Evolutionary conservation across 2,329 filamentous ascomycete genomes (phyloP).

Genomic region (Dactylellina drechsleri): DNA sequence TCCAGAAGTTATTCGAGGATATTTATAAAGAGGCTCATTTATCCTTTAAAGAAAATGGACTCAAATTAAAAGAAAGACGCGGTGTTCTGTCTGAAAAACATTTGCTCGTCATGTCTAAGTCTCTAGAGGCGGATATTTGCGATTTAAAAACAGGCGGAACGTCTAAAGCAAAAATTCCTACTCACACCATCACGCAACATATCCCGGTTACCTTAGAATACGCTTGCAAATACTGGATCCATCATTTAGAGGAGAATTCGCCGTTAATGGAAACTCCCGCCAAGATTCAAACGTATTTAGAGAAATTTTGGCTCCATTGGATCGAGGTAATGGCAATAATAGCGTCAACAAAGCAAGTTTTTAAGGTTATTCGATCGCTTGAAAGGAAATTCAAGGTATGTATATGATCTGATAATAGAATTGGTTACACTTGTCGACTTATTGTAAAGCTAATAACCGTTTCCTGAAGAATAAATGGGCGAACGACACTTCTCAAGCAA

Average conservation of each 20-base stretch:
- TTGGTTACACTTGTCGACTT: too few species aligned
- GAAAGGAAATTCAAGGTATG: not conserved
- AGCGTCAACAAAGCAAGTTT: not conserved
- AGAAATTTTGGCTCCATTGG: conserved; percentile 16
- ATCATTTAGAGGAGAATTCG: not conserved
- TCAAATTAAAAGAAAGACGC: not conserved
- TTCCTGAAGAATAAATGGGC: not conserved
- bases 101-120: not conserved
- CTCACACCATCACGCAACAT: not conserved
- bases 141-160: too few species aligned
- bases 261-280: not conserved
- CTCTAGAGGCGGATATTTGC: conserved; percentile 11
- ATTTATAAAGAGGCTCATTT: not conserved
- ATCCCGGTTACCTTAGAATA: not conserved
- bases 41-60: too few species aligned
- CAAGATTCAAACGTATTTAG: not conserved
- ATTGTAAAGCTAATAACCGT: not conserved
- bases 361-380: not conserved
- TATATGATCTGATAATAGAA: not conserved
- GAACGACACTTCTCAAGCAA: not conserved
- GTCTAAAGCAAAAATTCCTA: too few species aligned
- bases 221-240: conserved; percentile 16
- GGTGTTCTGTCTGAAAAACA: not conserved
- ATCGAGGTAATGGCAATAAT: conserved; percentile 8
- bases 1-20: not conserved